Base-by-base conservation (phyloP, 2,329 filamentous ascomycete species). In the Drechslerella dactyloides region DNA sequence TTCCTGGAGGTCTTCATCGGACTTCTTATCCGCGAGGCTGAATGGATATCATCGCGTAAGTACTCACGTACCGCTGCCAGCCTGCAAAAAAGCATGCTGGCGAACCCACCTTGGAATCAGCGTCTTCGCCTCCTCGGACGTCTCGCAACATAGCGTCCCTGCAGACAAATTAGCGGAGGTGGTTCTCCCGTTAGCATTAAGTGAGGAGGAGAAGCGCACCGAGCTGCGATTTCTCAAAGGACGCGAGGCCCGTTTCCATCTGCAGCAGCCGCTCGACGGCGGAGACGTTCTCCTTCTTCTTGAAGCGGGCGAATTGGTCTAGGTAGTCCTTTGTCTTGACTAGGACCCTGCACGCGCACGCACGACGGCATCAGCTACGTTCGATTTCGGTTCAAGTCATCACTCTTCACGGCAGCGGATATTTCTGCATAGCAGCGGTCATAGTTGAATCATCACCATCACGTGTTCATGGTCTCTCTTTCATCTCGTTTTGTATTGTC, bases 231-330 rank as follows among this genome's bases (percentile, higher is more conserved):
- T 91, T 87, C 84, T 99, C 94, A 79, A 97, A 97, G 79, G 92
- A 90, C 77, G 91, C 90, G 76, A 99, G 83, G 79, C 91, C 87
- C 74, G 87, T 86, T 78, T 91, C 89, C 68, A 89, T 86, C 75
- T 90, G 90, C 74, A 97, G 85, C 76, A 97, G 83, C 69, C 91
- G 87, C 81, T 96, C 92, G 33, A 97, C 91, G n/a, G 91, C 90
- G 81, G 96, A 90, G 78, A 96, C 90, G 75, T 94, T 94, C 80
- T 96, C 91, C 80, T 93, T 92, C 77, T 93, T 88, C 82, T 96
- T 96, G 85, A 97, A 97, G 37, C 94, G 90, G 17, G 93, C 90
- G 81, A 99, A 99, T 74, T 92, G 88, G 77, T 96, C 92, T 60
- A 97, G 87, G 81, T 99, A 97, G 78, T 93, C 91, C 75, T 92